Evolutionary conservation across 2,329 filamentous ascomycete species (phyloP), one percentile per base, ranked within the genome.

Genomic region (Penicillium sp.): DNA sequence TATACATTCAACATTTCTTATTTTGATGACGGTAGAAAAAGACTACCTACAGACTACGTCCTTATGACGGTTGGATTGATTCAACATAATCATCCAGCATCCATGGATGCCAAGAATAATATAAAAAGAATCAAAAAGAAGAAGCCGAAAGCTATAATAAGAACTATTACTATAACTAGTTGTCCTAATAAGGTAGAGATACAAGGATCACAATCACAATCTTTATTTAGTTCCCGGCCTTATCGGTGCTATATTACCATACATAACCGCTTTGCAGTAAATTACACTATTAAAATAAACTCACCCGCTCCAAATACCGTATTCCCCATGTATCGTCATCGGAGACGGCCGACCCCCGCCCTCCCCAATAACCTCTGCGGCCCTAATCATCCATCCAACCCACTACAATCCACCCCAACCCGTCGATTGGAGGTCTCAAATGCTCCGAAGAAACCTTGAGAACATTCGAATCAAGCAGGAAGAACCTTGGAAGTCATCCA

Each of bases 1-100:
- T 66, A 64, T 65, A 66, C 60, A 69, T 72, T 71, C 69, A 72
- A 71, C 68, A 72, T 70, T 58, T 58, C 57, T 51, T 44, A 13
- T 25, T 43, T 41, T 49, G 25, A 50, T 29, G 53, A 43, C 13
- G 46, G 51, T 49, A 40, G 25, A 49, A 31, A 38, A 53, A 53
- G 49, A 47, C 43, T 41, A 40, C 21, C 31, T 36, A 25, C 45
- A n/a, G 19, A 47, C 27, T 43, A 46, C 11, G 5, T 46, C 23
- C 31, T 49, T 19, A 11, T 3, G 21, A 45, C 33, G 29, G 16
- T 31, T 41, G 45, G 23, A 43, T 57, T 31, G 55, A 47, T 57
- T 57, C 55, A 57, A 57, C 55, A 54, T 57, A 21, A 54, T 57
- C 54, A 23, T 53, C 49, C 34, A 33, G 29, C n/a, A 19, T 29